Conservation (phyloP, 2,329 filamentous ascomycete species). For the Fusarium euwallaceae region DNA sequence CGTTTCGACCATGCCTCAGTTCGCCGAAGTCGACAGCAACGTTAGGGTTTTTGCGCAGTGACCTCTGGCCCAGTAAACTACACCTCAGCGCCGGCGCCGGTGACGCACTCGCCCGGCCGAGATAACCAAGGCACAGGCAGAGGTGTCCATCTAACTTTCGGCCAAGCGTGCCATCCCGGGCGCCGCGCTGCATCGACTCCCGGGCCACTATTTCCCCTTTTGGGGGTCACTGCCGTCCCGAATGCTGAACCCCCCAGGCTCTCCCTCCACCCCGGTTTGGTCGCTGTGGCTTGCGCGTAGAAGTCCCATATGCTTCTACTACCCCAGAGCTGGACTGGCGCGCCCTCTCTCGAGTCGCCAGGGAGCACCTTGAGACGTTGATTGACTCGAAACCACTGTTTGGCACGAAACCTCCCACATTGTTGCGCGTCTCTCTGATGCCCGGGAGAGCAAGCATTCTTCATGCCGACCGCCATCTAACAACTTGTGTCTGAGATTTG, state of each 20-base stretch:
- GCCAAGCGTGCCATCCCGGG: constrained; percentile 41
- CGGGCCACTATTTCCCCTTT: constrained; percentile 45
- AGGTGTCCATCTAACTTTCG: constrained; percentile 34
- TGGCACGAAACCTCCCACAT: constrained; percentile 15
- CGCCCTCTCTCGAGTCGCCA: constrained; percentile 29
- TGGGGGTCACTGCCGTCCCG: constrained; percentile 42
- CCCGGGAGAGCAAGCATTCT: constrained; percentile 48
- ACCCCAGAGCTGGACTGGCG: constrained; percentile 34
- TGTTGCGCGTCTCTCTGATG: constrained; percentile 51
- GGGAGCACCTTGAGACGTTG: constrained; percentile 45
- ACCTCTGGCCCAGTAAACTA: constrained; percentile 17
- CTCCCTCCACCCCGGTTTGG: constrained; percentile 39
- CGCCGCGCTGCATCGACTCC: constrained; percentile 40
- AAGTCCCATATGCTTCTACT: constrained; percentile 35
- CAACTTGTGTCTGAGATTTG: constrained; percentile 15
- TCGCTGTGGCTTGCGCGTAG: constrained; percentile 36
- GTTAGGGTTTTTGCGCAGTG: constrained; percentile 25
- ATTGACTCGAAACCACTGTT: constrained; percentile 40
- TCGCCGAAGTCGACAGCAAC: constrained; percentile 31
- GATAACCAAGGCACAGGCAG: constrained; percentile 22
- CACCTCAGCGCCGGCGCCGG: constrained; percentile 33
- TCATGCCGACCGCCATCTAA: constrained; percentile 9
- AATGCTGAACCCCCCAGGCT: constrained; percentile 30
- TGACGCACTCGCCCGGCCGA: constrained; percentile 35
- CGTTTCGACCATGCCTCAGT: constrained; percentile 22